These are phyloP conservation scores for Kwoniella dendrophila DNA, from an alignment of 768 basidiomycete species.

Conservation along the genomic window DNA sequence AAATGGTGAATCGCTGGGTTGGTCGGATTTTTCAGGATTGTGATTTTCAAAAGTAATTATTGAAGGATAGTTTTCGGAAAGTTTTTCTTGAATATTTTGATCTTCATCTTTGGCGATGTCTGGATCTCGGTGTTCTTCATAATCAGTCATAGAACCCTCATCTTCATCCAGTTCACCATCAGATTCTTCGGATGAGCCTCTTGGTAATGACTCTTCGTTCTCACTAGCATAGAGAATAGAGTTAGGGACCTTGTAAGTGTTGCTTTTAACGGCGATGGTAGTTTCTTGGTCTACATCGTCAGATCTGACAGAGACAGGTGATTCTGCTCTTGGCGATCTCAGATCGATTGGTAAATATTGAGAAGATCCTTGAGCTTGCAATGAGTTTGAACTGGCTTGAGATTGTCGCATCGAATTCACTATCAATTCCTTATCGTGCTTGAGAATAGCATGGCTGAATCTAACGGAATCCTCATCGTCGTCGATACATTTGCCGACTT, in stretches of 20 bases:
- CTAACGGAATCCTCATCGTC: conserved; percentile 1
- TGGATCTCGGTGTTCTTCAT: conserved; percentile 13
- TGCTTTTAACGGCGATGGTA: not conserved
- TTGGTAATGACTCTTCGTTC: conserved; percentile 21
- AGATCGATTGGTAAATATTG: conserved; percentile 1
- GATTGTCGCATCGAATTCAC: not conserved
- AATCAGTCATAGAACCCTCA: conserved; percentile 17
- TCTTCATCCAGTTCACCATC: conserved; percentile 2
- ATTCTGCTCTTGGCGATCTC: not conserved
- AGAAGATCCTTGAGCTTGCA: not conserved
- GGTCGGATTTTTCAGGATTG: too few relatives aligned
- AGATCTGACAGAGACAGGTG: conserved; percentile 7
- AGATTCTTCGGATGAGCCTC: conserved; percentile 1
- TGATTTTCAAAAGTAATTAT: too few relatives aligned
- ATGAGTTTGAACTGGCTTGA: not conserved
- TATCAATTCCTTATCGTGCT: not conserved
- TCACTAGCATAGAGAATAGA: conserved; percentile 33
- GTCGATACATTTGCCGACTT: too few relatives aligned
- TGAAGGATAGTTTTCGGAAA: too few relatives aligned
- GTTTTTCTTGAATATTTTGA: too few relatives aligned
- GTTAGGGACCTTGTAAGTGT: conserved; percentile 28
- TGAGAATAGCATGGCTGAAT: not conserved
- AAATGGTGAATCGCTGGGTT: too few relatives aligned
- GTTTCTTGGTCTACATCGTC: not conserved
- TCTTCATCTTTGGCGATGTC: not conserved